Evolutionary conservation across 2,329 filamentous ascomycete genomes (phyloP).

Genomic region (Pestalotiopsis sp.): DNA sequence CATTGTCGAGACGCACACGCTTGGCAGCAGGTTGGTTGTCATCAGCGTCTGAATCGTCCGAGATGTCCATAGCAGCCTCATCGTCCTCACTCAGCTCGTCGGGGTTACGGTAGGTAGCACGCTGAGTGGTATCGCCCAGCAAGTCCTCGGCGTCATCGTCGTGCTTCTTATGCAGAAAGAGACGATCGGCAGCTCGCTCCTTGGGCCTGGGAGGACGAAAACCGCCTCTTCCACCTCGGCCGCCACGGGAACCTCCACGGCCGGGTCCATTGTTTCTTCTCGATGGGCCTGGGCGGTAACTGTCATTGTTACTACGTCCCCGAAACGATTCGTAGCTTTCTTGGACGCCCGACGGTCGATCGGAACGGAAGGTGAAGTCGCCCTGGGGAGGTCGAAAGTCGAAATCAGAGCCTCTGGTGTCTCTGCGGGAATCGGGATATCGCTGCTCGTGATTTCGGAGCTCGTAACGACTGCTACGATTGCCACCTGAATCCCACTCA

Average conservation of each 20-base stretch:
- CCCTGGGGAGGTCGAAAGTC: slow-evolving; percentile 38
- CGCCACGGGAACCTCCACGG: slow-evolving; percentile 15
- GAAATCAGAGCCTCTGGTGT: slow-evolving; percentile 6
- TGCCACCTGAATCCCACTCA: neutral
- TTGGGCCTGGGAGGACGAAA: slow-evolving; percentile 6
- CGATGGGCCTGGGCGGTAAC: slow-evolving; percentile 11
- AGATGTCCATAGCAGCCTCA: slow-evolving; percentile 67
- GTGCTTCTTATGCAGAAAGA: slow-evolving; percentile 47
- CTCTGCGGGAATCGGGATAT: slow-evolving; percentile 26
- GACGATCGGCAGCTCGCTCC: slow-evolving; percentile 32
- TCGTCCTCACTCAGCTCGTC: slow-evolving; percentile 65
- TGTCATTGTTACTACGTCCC: slow-evolving; percentile 13
- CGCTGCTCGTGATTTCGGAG: neutral
- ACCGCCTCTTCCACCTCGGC: slow-evolving; percentile 6
- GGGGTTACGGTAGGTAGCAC: slow-evolving; percentile 54
- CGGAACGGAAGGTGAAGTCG: slow-evolving; percentile 59
- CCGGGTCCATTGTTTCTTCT: neutral
- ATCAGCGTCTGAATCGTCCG: slow-evolving; percentile 46
- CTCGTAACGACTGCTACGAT: neutral
- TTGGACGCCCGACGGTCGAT: slow-evolving; percentile 51
- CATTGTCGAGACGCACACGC: slow-evolving; percentile 38
- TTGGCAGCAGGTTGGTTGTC: slow-evolving; percentile 46
- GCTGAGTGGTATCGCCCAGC: slow-evolving; percentile 45
- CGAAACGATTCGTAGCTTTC: slow-evolving; percentile 36
- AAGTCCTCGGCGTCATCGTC: slow-evolving; percentile 45